These are phyloP conservation scores for Curvularia spicifera DNA, from an alignment of 2,329 filamentous ascomycete species.

Conservation along the genomic window DNA sequence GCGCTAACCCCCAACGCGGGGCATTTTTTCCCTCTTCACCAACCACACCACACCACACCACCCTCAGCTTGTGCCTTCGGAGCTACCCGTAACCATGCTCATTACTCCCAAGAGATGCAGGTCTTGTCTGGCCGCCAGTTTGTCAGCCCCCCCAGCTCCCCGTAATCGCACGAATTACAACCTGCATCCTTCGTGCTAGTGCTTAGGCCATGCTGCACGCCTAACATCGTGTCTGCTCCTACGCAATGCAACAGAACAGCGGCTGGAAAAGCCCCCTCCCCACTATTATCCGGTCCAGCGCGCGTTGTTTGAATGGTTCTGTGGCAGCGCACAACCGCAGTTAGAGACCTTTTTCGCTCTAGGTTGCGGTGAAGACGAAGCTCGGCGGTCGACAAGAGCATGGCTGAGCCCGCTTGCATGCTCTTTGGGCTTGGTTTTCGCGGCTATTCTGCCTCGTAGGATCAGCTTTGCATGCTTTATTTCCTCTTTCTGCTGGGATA, in stretches of 20 bases:
- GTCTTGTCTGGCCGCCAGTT: background rate
- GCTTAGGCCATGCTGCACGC: slow-evolving; percentile 5
- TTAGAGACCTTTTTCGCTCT: background rate
- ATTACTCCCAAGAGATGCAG: background rate
- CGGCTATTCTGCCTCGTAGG: background rate
- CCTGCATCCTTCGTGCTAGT: background rate
- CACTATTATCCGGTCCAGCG: background rate
- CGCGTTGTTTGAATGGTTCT: background rate
- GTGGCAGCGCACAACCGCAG: background rate
- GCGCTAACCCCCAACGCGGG: slow-evolving; percentile 1
- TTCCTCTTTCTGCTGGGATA: background rate
- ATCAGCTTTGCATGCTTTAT: background rate
- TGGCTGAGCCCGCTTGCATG: background rate
- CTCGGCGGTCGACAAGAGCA: background rate
- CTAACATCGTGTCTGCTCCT: background rate
- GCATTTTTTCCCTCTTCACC: background rate
- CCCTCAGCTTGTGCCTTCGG: background rate
- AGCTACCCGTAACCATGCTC: background rate
- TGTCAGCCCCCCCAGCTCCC: background rate
- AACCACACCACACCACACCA: background rate
- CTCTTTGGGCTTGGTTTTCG: slow-evolving; percentile 3
- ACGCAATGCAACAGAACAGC: background rate
- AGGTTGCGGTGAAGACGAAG: background rate
- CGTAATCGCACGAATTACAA: background rate
- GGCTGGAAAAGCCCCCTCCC: background rate